Conservation (phyloP, 495 filamentous ascomycete species). For the Xylaria castorea region DNA sequence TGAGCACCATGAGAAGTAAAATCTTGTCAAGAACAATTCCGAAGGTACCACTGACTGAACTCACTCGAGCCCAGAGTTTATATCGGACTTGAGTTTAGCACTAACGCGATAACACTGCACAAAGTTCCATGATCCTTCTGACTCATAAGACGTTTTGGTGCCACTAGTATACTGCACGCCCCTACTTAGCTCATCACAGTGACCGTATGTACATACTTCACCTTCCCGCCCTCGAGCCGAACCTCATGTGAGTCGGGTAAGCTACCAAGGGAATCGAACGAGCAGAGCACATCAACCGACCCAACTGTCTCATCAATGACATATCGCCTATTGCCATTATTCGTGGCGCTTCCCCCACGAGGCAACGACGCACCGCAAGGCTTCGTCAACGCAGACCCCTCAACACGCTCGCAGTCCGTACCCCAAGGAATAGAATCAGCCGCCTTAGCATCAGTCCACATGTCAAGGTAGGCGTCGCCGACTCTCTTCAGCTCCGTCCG, state of each 20-base stretch:
- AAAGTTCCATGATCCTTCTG: not conserved
- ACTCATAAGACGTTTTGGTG: not conserved
- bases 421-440: constrained; percentile 55
- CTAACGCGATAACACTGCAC: not conserved
- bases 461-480: constrained; percentile 56
- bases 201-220: constrained; percentile 56
- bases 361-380: constrained; percentile 51
- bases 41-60: no score
- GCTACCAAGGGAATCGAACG: constrained; percentile 52
- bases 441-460: constrained; percentile 56
- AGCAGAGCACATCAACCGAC: constrained; percentile 54
- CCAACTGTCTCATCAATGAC: constrained; percentile 59
- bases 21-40: not conserved
- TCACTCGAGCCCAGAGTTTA: not conserved
- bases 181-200: constrained; percentile 30
- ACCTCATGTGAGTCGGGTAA: constrained; percentile 58
- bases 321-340: constrained; percentile 53
- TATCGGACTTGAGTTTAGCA: not conserved
- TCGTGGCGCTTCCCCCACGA: constrained; percentile 45
- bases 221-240: constrained; percentile 50
- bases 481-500: constrained; percentile 51
- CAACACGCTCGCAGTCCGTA: constrained; percentile 54
- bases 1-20: not conserved
- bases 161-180: not conserved
- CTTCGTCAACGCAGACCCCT: constrained; percentile 47